Evolutionary conservation across 2,329 filamentous ascomycete species (phyloP).

Genomic region (Parasarocladium wereldwijsianum): DNA sequence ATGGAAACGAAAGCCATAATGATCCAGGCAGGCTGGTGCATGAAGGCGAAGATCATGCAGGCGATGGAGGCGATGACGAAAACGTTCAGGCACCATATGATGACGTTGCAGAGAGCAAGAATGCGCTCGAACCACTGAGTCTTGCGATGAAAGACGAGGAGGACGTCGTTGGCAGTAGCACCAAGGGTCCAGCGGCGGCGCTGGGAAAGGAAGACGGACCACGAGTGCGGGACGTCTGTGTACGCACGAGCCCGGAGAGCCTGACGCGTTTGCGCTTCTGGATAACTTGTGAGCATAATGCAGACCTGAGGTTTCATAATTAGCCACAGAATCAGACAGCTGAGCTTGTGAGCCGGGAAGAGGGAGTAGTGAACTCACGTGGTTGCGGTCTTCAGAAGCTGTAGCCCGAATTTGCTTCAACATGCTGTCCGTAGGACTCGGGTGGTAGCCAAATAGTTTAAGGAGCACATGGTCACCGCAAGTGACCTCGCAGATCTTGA

Average conservation of each 20-base stretch:
- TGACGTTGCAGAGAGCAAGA: conserved; percentile 10
- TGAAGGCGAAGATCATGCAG: conserved; percentile 14
- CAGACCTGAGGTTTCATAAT: conserved; percentile 7
- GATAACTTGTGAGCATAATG: conserved; percentile 13
- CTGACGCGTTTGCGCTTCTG: conserved; percentile 22
- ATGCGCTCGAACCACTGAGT: conserved; percentile 13
- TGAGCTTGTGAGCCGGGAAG: not conserved
- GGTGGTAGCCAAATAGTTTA: conserved; percentile 12
- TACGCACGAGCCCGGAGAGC: conserved; percentile 23
- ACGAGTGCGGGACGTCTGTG: conserved; percentile 22
- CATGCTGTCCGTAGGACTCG: conserved; percentile 10
- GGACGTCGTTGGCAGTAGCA: conserved; percentile 12
- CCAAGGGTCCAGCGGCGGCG: conserved; percentile 14
- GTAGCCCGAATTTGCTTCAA: conserved; percentile 12
- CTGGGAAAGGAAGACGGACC: conserved; percentile 22
- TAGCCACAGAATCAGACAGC: not conserved
- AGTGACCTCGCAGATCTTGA: conserved; percentile 11
- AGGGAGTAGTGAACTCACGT: conserved; percentile 5
- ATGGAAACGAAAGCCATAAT: conserved; percentile 12
- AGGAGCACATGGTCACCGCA: conserved; percentile 11
- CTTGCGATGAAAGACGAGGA: conserved; percentile 8
- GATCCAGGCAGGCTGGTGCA: conserved; percentile 12
- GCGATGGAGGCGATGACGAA: conserved; percentile 13
- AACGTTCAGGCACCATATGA: conserved; percentile 12
- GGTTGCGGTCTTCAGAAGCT: conserved; percentile 12